These are phyloP conservation scores for Salix arbutifolia DNA, from an alignment of 345 rosid genomes.

Conservation along the genomic window DNA sequence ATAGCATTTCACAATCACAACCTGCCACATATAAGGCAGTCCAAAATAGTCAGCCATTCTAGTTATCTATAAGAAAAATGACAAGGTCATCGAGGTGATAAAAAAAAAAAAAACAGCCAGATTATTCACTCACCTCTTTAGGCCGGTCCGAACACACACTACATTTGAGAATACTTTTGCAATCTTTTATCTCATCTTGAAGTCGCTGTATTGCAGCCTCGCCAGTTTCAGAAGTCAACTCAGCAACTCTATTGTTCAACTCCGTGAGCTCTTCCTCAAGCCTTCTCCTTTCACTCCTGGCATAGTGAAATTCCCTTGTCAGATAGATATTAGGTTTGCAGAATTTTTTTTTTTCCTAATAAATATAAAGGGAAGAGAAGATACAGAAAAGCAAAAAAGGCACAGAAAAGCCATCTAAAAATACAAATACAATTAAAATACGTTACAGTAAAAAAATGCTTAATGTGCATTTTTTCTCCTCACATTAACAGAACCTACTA, in stretches of 20 bases:
- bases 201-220: conserved; percentile 85
- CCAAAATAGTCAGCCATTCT: background rate
- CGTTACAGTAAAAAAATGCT: too few relatives aligned
- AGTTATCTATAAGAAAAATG: background rate
- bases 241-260: conserved; percentile 53
- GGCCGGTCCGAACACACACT: conserved; percentile 94
- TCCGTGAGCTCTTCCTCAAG: conserved; percentile 75
- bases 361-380: background rate
- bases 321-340: background rate
- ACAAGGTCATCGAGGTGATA: background rate
- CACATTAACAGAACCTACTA: background rate
- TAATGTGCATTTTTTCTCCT: background rate
- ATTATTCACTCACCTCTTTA: conserved; percentile 57
- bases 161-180: conserved; percentile 84
- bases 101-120: background rate
- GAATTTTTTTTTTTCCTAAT: background rate
- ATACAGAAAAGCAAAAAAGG: background rate
- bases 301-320: background rate
- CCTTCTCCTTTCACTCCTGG: conserved; percentile 64
- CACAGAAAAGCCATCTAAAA: too few relatives aligned
- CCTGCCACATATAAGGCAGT: conserved; percentile 38
- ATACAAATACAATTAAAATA: too few relatives aligned
- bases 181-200: conserved; percentile 81
- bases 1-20: conserved; percentile 85
- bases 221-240: conserved; percentile 65